These are phyloP conservation scores for Mycena pura DNA, from an alignment of 768 basidiomycete species.

Conservation along the genomic window DNA sequence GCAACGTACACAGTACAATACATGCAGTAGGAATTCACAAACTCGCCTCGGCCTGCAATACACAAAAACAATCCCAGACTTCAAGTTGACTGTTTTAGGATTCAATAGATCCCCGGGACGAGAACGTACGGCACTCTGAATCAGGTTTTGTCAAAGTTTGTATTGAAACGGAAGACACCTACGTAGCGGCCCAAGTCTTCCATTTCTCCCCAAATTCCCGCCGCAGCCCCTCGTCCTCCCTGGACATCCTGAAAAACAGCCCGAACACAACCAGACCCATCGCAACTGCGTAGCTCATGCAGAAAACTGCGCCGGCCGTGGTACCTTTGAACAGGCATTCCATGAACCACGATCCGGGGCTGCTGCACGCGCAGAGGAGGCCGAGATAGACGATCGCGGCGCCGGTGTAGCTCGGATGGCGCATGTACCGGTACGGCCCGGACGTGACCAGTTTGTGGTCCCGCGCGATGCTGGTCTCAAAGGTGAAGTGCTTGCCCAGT, in stretches of 20 bases:
- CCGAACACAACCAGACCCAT: constrained; percentile 10
- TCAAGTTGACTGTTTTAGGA: too few species aligned
- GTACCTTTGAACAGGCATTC: constrained; percentile 17
- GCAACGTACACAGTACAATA: too few species aligned
- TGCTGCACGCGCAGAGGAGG: constrained; percentile 2
- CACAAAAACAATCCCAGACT: too few species aligned
- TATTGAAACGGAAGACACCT: too few species aligned
- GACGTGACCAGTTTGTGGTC: constrained; percentile 35
- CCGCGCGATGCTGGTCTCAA: constrained; percentile 32
- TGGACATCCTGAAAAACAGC: constrained; percentile 9
- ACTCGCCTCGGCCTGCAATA: too few species aligned
- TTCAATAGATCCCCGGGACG: too few species aligned
- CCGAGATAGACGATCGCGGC: constrained; percentile 9
- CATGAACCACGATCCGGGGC: constrained; percentile 19
- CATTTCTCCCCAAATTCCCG: constrained; percentile 14
- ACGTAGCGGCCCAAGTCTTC: not conserved
- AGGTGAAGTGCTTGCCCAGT: constrained; percentile 37
- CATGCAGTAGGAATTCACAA: too few species aligned
- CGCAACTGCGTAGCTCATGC: not conserved
- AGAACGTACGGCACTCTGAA: too few species aligned
- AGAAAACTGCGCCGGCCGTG: not conserved
- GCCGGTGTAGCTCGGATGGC: constrained; percentile 37
- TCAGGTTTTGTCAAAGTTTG: too few species aligned
- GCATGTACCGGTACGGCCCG: constrained; percentile 32
- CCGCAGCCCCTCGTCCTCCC: constrained; percentile 5